Evolutionary conservation across 768 basidiomycete species (phyloP), one percentile per base, ranked within the genome.

Genomic region (Pleurotus platypus): DNA sequence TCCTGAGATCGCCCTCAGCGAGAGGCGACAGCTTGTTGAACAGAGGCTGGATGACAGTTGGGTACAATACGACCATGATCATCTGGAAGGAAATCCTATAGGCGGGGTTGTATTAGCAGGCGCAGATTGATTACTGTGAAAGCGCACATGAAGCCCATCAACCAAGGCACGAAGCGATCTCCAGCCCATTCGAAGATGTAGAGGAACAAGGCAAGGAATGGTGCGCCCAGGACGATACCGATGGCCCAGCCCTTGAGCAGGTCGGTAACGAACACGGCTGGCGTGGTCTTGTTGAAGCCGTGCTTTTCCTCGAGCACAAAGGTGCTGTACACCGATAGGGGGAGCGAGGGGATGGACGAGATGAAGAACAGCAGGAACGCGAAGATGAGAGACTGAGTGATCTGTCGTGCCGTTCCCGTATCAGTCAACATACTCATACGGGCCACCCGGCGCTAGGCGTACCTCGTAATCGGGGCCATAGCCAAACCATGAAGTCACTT

Each of bases 21-120:
- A 99, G 81, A 2, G 93, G 92, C 1, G 94, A 93, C 46, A 98
- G 84, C 71, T 93, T 98, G 81, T 99, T 98, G 83, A 98, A 98
- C 56, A 98, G 73, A 0, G 97, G 97, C 63, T 95, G 94, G 63
- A 99, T 94, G 67, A 94, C 76, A 39, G 84, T 89, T 2, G 92
- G 91, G 72, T 90, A 91, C 55, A 93, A 65, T 59, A 92, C 72
- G 58, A 90, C 88, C 84, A 98, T 89, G 66, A 83, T 73, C 40
- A 98, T 69, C 68, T 94, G 93, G 78, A 98, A 89, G 4, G 76
- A 69, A 56, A 97, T 75, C 68, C 94, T 94, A 60, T 49, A 56
- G 22, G 12, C 0, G 42, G 24, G 15, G 49, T 24, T 53, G 43
- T 37, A 58, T 35, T 3, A 35, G 30, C 30, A 49, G 50, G 24